Evolutionary conservation across 257 asterid species (phyloP), one percentile per base, ranked within the genome.

Genomic region (Ehretia macrophylla): DNA sequence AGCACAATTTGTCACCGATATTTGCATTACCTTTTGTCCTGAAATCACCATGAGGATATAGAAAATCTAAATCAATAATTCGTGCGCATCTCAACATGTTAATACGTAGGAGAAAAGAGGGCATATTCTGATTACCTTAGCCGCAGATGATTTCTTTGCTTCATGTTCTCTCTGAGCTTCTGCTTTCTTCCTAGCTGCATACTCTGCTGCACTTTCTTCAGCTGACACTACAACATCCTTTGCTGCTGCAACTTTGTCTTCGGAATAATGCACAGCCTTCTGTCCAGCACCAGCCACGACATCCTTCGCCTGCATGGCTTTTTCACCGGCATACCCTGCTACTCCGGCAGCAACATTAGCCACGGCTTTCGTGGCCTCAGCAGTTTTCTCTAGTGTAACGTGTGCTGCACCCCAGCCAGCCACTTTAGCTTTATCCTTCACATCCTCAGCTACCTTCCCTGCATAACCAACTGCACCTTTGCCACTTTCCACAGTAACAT

Each of bases 361-460:
- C n/a, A 69, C 72, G 0, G 69, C 74, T 67, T 83, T 80, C 0
- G 97, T 88, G 0, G 91, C 87, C 72, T 72, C 85, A 0, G 88
- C 88, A 0, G 78, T 89, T 69, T 65, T 83, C 65, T 72, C 93
- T 0, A 86, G 72, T 0, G 96, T 87, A 13, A 59, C 81, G 17
- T 82, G 93, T 9, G 90, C 83, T 1, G 95, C 85, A 13, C 87
- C 95, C 96, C 96, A 90, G 0, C 96, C 96, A 0, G 92, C 87
- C 50, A 76, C 93, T 1, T 59, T 75, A 0, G 91, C 86, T 64
- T 68, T 76, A 14, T 85, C 96, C 77, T 72, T 83, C 55, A 76
- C 87, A 8, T 45, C 69, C 0, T 23, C 64, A 0, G 91, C 87
- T 42, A 78, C 89, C 62, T 79, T 73, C 27, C 82, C 85, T 0